Conservation (phyloP, 148 eudicot species). For the Rhododendron vialii region DNA sequence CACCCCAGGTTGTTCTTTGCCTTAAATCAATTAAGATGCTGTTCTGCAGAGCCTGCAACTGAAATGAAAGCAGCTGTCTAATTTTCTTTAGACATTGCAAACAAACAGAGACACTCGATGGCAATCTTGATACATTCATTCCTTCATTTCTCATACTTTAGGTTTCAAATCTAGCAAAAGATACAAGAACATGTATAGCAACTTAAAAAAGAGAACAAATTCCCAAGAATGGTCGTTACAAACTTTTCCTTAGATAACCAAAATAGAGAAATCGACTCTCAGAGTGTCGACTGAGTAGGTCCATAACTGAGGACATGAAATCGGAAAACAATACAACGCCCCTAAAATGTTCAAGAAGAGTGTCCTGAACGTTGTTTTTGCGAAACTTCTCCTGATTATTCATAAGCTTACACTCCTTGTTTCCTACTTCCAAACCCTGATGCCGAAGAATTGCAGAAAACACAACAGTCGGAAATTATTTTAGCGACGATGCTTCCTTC, state of each 20-base stretch:
- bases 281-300: no score
- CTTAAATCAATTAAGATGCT: no score
- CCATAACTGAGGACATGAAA: no score
- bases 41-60: no score
- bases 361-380: background rate
- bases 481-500: slow-evolving; percentile 59
- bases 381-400: no score
- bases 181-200: no score
- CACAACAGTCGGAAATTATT: slow-evolving; percentile 37
- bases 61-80: no score
- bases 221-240: background rate
- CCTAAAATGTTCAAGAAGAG: no score
- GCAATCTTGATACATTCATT: background rate
- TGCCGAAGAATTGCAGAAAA: slow-evolving; percentile 51
- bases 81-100: no score
- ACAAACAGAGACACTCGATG: background rate
- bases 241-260: background rate
- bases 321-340: no score
- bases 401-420: background rate
- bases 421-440: background rate
- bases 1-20: background rate
- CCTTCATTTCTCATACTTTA: background rate
- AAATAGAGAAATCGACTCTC: no score
- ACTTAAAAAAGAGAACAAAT: background rate
- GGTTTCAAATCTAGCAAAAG: background rate